Evolutionary conservation across 495 filamentous ascomycete species (phyloP).

Genomic region (Pyrenula massariospora): DNA sequence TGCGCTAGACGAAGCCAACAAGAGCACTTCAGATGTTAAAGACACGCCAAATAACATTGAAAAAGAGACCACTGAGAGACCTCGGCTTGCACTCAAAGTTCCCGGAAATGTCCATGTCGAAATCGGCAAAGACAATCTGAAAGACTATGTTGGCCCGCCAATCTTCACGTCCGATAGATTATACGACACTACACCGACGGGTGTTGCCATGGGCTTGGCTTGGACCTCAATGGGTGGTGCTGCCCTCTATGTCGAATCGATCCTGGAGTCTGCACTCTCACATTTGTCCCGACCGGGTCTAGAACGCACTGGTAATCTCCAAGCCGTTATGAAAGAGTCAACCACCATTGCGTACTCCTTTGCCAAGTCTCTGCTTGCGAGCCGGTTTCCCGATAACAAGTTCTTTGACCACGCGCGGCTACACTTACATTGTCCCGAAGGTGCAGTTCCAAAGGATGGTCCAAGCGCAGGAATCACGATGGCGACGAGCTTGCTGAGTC

Average conservation of each 20-base stretch:
- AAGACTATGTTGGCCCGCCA: constrained; percentile 95
- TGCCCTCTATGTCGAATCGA: constrained; percentile 93
- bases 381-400: constrained; percentile 71
- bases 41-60: constrained; percentile 47
- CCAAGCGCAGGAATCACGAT: constrained; percentile 95
- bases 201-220: constrained; percentile 96
- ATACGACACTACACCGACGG: constrained; percentile 90
- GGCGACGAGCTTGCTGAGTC: constrained; percentile 79
- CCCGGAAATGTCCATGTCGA: constrained; percentile 77
- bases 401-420: constrained; percentile 96
- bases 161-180: constrained; percentile 92
- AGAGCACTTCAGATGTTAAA: constrained; percentile 44
- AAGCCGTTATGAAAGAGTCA: constrained; percentile 97
- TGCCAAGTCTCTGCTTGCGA: constrained; percentile 77
- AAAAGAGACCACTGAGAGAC: constrained; percentile 61
- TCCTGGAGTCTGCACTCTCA: constrained; percentile 71
- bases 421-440: constrained; percentile 95
- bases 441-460: constrained; percentile 91
- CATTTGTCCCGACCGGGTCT: constrained; percentile 62
- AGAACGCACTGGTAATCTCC: constrained; percentile 87
- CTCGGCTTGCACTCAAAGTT: constrained; percentile 70
- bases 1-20: constrained; percentile 59
- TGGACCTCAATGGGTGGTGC: constrained; percentile 98
- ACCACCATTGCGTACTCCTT: constrained; percentile 91
- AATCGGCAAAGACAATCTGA: constrained; percentile 82